Conservation (phyloP, 2,329 filamentous ascomycete genomes). For the Knufia fluminis region DNA sequence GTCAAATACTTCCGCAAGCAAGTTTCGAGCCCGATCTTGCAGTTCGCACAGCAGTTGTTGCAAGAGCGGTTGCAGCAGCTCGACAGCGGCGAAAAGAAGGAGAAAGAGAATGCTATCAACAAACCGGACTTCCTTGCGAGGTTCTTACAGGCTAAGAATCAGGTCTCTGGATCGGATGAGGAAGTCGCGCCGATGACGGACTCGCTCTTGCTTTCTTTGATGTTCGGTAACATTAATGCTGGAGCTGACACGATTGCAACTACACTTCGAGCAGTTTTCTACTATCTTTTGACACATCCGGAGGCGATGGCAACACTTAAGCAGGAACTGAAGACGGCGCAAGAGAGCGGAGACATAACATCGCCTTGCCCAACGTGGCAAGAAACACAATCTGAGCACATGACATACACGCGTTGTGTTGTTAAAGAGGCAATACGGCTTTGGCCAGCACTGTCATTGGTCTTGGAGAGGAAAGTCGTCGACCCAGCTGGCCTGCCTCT, state of each 20-base stretch:
- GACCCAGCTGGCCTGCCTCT: conserved; percentile 25
- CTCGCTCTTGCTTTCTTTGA: conserved; percentile 16
- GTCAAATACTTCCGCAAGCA: conserved; percentile 19
- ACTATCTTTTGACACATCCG: conserved; percentile 60
- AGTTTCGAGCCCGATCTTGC: conserved; percentile 17
- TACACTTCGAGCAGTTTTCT: conserved; percentile 61
- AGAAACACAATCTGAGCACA: conserved; percentile 24
- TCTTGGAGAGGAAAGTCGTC: conserved; percentile 28
- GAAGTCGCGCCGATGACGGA: conserved; percentile 16
- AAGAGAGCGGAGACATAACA: conserved; percentile 20
- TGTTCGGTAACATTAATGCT: conserved; percentile 37
- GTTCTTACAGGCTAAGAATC: conserved; percentile 20
- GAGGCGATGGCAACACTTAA: conserved; percentile 22
- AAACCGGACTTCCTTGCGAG: conserved; percentile 22
- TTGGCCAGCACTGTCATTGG: conserved; percentile 29
- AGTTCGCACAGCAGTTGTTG: conserved; percentile 16
- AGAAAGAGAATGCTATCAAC: conserved; percentile 10
- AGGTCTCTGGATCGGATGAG: conserved; percentile 6
- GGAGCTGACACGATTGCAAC: conserved; percentile 75
- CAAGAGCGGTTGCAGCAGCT: conserved; percentile 16
- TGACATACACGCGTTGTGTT: conserved; percentile 28
- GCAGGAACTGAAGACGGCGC: conserved; percentile 25
- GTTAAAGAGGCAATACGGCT: conserved; percentile 32
- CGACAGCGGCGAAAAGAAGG: conserved; percentile 9
- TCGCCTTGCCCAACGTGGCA: conserved; percentile 24